Evolutionary conservation across 1,139 yeast species (phyloP).

Genomic region (Pneumocystis oryctolagi): DNA sequence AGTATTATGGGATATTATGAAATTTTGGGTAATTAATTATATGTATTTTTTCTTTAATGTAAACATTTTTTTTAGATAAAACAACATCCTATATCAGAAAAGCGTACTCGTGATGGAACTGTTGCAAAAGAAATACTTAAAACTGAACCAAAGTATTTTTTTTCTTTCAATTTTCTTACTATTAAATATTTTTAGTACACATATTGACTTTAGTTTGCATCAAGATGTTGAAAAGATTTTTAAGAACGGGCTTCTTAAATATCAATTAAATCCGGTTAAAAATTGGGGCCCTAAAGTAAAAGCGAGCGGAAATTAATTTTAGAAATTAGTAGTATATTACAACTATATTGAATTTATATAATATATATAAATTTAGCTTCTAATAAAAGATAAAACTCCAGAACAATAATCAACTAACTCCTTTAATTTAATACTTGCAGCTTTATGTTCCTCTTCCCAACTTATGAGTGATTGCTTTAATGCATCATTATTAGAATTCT

Average conservation of each 20-base stretch:
- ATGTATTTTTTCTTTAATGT: not conserved
- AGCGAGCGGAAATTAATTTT: slow-evolving; percentile 15
- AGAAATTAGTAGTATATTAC: not conserved
- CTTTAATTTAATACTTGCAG: slow-evolving; percentile 41
- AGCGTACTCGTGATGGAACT: slow-evolving; percentile 32
- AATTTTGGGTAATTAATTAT: slow-evolving; percentile 34
- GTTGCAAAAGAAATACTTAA: slow-evolving; percentile 54
- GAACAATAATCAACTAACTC: slow-evolving; percentile 65
- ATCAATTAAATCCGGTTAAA: slow-evolving; percentile 80
- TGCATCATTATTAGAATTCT: not conserved
- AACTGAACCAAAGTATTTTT: slow-evolving; percentile 26
- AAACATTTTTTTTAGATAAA: slow-evolving; percentile 24
- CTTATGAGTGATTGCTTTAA: slow-evolving; percentile 29
- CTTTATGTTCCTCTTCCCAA: slow-evolving; percentile 37
- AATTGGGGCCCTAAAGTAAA: slow-evolving; percentile 90
- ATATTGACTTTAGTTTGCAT: slow-evolving; percentile 22
- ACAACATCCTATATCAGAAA: slow-evolving; percentile 29
- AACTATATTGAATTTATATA: not conserved
- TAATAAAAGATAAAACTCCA: slow-evolving; percentile 57
- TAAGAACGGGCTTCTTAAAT: slow-evolving; percentile 66
- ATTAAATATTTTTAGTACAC: slow-evolving; percentile 39
- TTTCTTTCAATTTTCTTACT: slow-evolving; percentile 24
- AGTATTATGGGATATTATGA: slow-evolving; percentile 54
- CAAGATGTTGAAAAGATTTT: slow-evolving; percentile 35
- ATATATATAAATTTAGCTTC: slow-evolving; percentile 11